Evolutionary conservation across 2,329 filamentous ascomycete genomes (phyloP).

Genomic region (Aspergillus fructus): DNA sequence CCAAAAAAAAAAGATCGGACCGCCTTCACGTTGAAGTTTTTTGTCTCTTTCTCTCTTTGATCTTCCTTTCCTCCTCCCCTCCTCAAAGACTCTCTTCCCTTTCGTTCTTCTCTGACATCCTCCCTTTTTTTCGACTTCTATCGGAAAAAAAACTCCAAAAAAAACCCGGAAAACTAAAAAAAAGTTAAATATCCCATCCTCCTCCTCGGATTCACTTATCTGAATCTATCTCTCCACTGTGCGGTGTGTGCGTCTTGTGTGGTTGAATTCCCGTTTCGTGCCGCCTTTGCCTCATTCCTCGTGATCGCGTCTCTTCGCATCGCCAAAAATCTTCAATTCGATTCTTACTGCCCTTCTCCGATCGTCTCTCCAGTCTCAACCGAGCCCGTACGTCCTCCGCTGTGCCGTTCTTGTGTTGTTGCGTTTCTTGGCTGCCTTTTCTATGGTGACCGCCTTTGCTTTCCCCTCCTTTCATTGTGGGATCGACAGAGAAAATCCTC

Average conservation of each 20-base stretch:
- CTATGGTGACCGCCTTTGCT: conserved; percentile 2
- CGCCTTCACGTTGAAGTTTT: conserved; percentile 7
- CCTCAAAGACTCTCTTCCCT: conserved; percentile 22
- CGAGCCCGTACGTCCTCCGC: conserved; percentile 15
- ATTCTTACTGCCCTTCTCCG: conserved; percentile 1
- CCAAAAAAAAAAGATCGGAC: background rate
- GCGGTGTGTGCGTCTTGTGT: conserved; percentile 31
- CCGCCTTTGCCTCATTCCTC: conserved; percentile 16
- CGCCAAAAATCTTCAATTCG: conserved; percentile 3
- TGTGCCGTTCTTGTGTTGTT: conserved; percentile 4
- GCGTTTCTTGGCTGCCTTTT: conserved; percentile 5
- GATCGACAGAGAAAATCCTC: background rate
- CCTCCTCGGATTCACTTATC: conserved; percentile 13
- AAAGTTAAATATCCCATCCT: conserved; percentile 35
- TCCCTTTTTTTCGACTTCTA: conserved; percentile 32
- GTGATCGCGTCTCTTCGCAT: conserved; percentile 13
- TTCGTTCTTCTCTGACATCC: conserved; percentile 24
- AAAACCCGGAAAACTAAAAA: conserved; percentile 42
- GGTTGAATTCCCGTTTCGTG: conserved; percentile 26
- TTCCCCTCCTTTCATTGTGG: conserved; percentile 5
- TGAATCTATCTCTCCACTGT: conserved; percentile 23
- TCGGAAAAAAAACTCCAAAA: conserved; percentile 34
- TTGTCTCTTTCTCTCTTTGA: conserved; percentile 24
- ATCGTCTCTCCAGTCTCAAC: conserved; percentile 9
- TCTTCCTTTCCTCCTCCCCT: conserved; percentile 25